Percentiles rank a stretch among this genome's conserved stretches.
phyloP scores from a whole-genome alignment of 2,329 filamentous ascomycete genomes.

The Zasmidium citrigriseum region DNA sequence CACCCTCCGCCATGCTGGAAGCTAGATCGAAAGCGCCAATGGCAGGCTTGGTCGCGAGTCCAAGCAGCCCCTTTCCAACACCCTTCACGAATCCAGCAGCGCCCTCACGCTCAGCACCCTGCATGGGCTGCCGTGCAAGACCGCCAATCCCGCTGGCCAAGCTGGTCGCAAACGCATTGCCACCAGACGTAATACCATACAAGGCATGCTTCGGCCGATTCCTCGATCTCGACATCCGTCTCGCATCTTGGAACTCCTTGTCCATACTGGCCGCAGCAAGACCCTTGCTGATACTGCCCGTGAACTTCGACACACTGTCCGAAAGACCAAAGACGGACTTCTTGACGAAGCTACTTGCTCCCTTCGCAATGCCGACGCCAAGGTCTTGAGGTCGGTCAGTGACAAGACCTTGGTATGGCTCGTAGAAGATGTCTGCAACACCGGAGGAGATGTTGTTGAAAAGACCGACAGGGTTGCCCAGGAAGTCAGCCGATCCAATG shows the following conservation, averaged over 20 bases:
- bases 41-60: constrained; percentile 93
- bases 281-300: constrained; percentile 94
- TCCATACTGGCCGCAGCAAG: constrained; percentile 93
- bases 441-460: constrained; percentile 99
- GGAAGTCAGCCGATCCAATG: constrained; percentile 92
- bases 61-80: constrained; percentile 90
- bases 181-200: constrained; percentile 92
- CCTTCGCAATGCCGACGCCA: constrained; percentile 92
- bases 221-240: constrained; percentile 87
- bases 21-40: constrained; percentile 97
- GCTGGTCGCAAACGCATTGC: constrained; percentile 91
- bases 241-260: constrained; percentile 96
- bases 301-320: constrained; percentile 97
- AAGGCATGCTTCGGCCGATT: constrained; percentile 96
- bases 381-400: constrained; percentile 94
- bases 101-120: constrained; percentile 95
- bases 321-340: constrained; percentile 97
- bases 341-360: constrained; percentile 95
- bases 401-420: constrained; percentile 96
- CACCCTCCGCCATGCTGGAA: constrained; percentile 94
- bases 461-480: constrained; percentile 93
- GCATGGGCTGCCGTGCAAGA: constrained; percentile 86
- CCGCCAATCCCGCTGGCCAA: constrained; percentile 92
- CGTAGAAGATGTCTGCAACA: constrained; percentile 97
- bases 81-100: constrained; percentile 95